phyloP scores from a whole-genome alignment of 179 eudicot species.

The Silene vulgaris region DNA sequence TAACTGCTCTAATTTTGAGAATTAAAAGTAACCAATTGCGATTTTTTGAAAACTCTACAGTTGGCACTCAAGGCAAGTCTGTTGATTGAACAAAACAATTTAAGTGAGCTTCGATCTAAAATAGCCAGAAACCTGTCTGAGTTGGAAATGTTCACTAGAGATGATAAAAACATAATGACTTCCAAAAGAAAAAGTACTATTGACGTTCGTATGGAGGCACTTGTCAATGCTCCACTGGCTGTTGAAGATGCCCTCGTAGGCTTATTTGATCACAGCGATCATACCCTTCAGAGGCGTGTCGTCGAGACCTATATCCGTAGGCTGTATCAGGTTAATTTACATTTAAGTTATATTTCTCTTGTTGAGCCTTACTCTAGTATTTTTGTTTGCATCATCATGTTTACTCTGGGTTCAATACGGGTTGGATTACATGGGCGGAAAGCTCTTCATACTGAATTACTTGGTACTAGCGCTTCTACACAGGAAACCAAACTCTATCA shows the following conservation, averaged over 20 bases:
- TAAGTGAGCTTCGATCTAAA: constrained; percentile 88
- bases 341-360: constrained; percentile 5
- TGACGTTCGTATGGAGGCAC: constrained; percentile 93
- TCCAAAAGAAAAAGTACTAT: constrained; percentile 90
- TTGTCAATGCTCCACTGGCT: constrained; percentile 87
- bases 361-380: constrained; percentile 1
- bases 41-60: constrained; percentile 34
- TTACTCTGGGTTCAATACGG: not conserved
- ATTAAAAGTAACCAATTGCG: not conserved
- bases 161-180: constrained; percentile 84
- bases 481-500: not conserved
- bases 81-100: constrained; percentile 83
- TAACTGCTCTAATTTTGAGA: constrained; percentile 1
- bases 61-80: constrained; percentile 94
- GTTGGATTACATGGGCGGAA: not conserved
- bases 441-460: not conserved
- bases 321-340: constrained; percentile 68
- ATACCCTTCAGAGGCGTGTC: constrained; percentile 93
- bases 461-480: not conserved
- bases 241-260: constrained; percentile 99
- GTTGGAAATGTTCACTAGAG: constrained; percentile 97
- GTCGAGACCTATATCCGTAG: constrained; percentile 97
- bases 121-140: constrained; percentile 98
- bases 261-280: constrained; percentile 97
- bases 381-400: not conserved